phyloP scores from a whole-genome alignment of 805 yeast genomes.

The Lachancea lanzarotensis region DNA sequence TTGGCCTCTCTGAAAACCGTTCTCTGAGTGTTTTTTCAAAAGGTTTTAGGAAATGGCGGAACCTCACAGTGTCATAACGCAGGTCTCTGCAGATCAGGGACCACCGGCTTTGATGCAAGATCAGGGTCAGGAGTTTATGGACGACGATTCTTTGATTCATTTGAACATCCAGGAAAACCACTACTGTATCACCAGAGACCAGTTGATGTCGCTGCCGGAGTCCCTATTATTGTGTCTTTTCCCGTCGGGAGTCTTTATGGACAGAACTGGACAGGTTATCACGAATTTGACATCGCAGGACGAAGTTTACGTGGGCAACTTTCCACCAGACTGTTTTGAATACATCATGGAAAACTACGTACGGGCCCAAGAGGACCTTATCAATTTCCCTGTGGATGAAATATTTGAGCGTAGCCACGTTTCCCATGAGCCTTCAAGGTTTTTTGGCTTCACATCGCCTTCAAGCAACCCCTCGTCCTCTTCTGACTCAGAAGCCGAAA shows the following conservation, averaged over 20 bases:
- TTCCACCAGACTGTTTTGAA: slow-evolving; percentile 78
- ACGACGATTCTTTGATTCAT: slow-evolving; percentile 55
- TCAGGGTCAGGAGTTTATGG: slow-evolving; percentile 27
- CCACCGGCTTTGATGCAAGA: slow-evolving; percentile 11
- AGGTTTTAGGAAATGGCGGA: slow-evolving; percentile 1
- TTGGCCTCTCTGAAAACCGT: not conserved
- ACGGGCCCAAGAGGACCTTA: slow-evolving; percentile 57
- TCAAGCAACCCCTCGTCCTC: slow-evolving; percentile 9
- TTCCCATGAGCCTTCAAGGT: slow-evolving; percentile 20
- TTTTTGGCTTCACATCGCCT: slow-evolving; percentile 21
- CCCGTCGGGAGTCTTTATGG: slow-evolving; percentile 85
- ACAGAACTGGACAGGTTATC: slow-evolving; percentile 68
- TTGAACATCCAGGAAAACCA: slow-evolving; percentile 68
- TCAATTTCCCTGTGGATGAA: slow-evolving; percentile 36
- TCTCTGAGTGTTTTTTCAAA: not conserved
- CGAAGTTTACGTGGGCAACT: slow-evolving; percentile 66
- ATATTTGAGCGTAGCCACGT: slow-evolving; percentile 28
- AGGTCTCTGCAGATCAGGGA: slow-evolving; percentile 46
- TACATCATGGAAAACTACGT: slow-evolving; percentile 72
- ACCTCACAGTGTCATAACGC: slow-evolving; percentile 53
- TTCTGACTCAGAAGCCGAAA: slow-evolving; percentile 42
- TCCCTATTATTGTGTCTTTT: slow-evolving; percentile 77
- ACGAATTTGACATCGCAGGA: slow-evolving; percentile 75
- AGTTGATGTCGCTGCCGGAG: slow-evolving; percentile 87
- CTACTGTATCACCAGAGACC: slow-evolving; percentile 79